These are phyloP conservation scores for Blastocystis sp. DNA, from an alignment of 352 stramenopile genomes.

Conservation along the genomic window DNA sequence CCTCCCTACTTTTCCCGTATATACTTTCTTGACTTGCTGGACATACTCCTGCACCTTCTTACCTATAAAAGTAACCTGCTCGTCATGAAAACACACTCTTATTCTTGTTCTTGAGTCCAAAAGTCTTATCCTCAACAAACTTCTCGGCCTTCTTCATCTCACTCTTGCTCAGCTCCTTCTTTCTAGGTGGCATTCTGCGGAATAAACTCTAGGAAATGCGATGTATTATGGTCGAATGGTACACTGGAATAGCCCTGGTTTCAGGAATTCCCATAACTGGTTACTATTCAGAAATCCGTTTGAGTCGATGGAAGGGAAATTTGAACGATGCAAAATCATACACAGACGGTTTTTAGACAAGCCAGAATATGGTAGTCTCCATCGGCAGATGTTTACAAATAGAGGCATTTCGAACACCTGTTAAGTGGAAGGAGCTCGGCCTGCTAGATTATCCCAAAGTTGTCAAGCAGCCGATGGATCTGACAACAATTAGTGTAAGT, in stretches of 20 bases:
- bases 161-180: slow-evolving; percentile 72
- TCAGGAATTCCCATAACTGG: not conserved
- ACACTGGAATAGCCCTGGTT: not conserved
- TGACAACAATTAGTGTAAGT: slow-evolving; percentile 18
- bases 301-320: slow-evolving; percentile 33
- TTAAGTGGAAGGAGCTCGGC: slow-evolving; percentile 32
- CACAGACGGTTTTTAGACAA: not conserved
- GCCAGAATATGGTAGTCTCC: not conserved
- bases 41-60: slow-evolving; percentile 89
- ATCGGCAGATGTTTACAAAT: not conserved
- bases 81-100: slow-evolving; percentile 66
- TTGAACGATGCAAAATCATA: slow-evolving; percentile 6
- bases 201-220: not conserved
- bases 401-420: slow-evolving; percentile 1
- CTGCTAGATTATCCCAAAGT: not conserved
- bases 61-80: slow-evolving; percentile 68
- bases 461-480: slow-evolving; percentile 53
- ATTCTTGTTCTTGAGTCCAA: slow-evolving; percentile 99
- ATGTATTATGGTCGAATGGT: not conserved
- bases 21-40: slow-evolving; percentile 79
- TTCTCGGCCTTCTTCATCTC: slow-evolving; percentile 84
- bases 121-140: slow-evolving; percentile 94
- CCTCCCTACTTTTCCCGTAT: slow-evolving; percentile 64
- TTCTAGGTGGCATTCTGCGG: slow-evolving; percentile 37
- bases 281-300: not conserved